phyloP scores from a whole-genome alignment of 179 eudicot species.

The Camellia oleifera region DNA sequence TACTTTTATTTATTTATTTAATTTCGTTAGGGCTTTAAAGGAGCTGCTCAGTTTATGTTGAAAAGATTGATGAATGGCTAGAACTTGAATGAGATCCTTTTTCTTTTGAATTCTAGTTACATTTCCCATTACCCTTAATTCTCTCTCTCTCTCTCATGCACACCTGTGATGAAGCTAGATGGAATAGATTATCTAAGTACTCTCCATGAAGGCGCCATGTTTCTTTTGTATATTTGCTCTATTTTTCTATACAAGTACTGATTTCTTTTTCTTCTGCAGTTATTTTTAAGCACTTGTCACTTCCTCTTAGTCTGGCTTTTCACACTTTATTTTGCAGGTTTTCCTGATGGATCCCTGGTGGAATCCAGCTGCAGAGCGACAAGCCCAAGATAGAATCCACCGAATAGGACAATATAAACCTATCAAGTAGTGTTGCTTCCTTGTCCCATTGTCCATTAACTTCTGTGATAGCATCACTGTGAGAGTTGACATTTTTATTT shows the following conservation, averaged over 20 bases:
- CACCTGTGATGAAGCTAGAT: neutral
- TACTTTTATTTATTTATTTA: neutral
- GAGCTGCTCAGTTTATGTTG: neutral
- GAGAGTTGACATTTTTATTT: neutral
- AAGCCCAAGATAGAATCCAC: slow-evolving; percentile 94
- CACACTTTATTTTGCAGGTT: slow-evolving; percentile 40
- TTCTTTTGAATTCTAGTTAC: neutral
- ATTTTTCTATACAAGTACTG: neutral
- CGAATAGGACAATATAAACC: slow-evolving; percentile 96
- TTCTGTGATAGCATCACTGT: neutral
- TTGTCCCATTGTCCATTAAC: neutral
- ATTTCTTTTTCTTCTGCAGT: neutral
- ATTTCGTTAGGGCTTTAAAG: neutral
- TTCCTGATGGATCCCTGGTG: slow-evolving; percentile 99
- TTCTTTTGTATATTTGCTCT: neutral
- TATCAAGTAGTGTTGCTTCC: slow-evolving; percentile 47
- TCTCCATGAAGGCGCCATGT: neutral
- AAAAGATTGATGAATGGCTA: neutral
- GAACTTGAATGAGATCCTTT: neutral
- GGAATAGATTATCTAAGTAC: neutral
- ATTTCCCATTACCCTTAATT: neutral
- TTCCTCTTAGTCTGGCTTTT: neutral
- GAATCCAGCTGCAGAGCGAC: slow-evolving; percentile 95
- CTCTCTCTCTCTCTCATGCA: neutral
- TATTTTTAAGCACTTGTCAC: neutral